A percentile compares a stretch with the other conserved stretches of the same genome.
Conservation (phyloP, 352 stramenopile species). For the Globisporangium cederbergense region DNA sequence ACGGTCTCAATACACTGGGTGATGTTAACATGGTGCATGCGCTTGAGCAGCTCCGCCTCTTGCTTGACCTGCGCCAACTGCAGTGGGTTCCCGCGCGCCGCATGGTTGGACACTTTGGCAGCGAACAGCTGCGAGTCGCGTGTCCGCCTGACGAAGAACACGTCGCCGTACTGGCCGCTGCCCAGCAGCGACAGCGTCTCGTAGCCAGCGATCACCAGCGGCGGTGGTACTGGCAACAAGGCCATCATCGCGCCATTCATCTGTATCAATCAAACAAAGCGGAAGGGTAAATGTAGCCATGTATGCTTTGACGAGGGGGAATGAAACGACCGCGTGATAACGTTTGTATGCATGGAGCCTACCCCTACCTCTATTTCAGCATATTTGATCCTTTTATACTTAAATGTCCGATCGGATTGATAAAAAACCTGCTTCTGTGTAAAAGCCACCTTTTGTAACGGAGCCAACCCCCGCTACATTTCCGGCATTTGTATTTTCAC, state of each 20-base stretch:
- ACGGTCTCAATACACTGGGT: conserved; percentile 55
- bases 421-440: background rate
- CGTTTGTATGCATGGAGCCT: background rate
- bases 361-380: background rate
- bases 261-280: too few species aligned
- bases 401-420: background rate
- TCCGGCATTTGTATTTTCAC: too few species aligned
- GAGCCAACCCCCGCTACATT: background rate
- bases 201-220: conserved; percentile 32
- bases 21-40: conserved; percentile 61
- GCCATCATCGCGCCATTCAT: background rate
- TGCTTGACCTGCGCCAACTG: conserved; percentile 15
- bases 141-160: conserved; percentile 40
- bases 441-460: background rate
- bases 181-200: conserved; percentile 44
- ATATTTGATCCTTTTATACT: too few species aligned
- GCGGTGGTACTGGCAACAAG: too few species aligned
- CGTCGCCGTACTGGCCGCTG: conserved; percentile 54
- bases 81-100: conserved; percentile 15
- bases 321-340: background rate
- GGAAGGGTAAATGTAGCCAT: conserved; percentile 15
- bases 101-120: conserved; percentile 36
- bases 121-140: conserved; percentile 42
- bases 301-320: background rate
- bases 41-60: conserved; percentile 50